Evolutionary conservation across 176 grass and related monocot species (phyloP).

Genomic region (Lolium multiflorum): DNA sequence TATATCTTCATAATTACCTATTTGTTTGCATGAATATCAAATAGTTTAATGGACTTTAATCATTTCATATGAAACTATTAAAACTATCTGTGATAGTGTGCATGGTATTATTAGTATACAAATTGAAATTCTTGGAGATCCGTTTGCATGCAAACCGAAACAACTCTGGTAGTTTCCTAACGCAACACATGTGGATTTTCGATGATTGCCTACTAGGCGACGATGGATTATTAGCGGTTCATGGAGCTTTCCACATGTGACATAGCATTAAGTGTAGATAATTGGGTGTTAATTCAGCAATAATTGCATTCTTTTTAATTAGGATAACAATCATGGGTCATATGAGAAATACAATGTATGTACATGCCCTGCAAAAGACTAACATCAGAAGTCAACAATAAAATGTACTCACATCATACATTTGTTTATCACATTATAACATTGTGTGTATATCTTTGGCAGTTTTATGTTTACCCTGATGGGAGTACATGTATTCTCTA

Average conservation of each 20-base stretch:
- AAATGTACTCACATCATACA: background rate
- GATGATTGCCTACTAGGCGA: background rate
- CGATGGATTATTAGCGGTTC: background rate
- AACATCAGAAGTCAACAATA: background rate
- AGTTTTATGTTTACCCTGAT: conserved; percentile 49
- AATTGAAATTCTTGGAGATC: background rate
- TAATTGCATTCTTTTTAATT: background rate
- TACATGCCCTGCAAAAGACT: background rate
- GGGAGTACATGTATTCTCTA: conserved; percentile 28
- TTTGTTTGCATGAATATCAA: background rate
- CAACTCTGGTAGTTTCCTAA: background rate
- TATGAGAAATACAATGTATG: background rate
- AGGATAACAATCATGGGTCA: background rate
- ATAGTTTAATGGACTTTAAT: background rate
- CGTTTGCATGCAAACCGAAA: background rate
- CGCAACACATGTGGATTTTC: background rate
- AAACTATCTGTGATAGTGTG: background rate
- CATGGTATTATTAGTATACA: background rate
- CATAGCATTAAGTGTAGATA: background rate
- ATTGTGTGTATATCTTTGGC: background rate
- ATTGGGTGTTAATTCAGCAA: background rate
- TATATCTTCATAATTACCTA: background rate
- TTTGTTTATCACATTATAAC: background rate
- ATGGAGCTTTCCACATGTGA: background rate
- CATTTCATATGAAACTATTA: background rate